Percentiles rank a stretch among this genome's conserved stretches.
These are phyloP conservation scores for Protoeuglena noctilucae DNA, from an alignment of 139 green algal genomes.

Conservation along the genomic window DNA sequence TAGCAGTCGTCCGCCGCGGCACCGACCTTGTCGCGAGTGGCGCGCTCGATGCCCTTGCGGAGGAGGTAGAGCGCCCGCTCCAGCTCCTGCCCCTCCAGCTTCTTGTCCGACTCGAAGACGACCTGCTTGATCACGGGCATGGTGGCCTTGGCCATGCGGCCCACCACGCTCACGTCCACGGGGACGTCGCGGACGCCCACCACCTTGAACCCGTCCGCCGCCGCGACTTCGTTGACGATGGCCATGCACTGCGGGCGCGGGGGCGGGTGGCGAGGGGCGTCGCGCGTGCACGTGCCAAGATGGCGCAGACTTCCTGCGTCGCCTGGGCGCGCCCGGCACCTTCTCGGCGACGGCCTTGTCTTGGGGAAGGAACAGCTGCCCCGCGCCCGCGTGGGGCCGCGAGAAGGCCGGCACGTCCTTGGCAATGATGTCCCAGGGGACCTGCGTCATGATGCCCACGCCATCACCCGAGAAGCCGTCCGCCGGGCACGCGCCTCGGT, in stretches of 20 bases:
- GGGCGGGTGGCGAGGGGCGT: too few relatives aligned
- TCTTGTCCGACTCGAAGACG: conserved; percentile 20
- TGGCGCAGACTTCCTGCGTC: too few relatives aligned
- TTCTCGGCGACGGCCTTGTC: too few relatives aligned
- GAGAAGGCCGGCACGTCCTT: conserved; percentile 38
- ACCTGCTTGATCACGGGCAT: conserved; percentile 84
- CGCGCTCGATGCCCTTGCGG: conserved; percentile 72
- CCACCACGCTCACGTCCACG: conserved; percentile 66
- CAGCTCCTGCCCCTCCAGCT: conserved; percentile 55
- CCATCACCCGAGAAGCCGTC: conserved; percentile 94
- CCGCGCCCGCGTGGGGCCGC: too few relatives aligned
- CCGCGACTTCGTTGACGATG: conserved; percentile 65
- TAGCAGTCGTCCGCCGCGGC: conserved; percentile 54
- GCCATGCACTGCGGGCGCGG: conserved; percentile 48
- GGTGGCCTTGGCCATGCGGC: conserved; percentile 64
- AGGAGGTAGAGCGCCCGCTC: conserved; percentile 90
- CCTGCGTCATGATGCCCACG: conserved; percentile 89
- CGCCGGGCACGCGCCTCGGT: conserved; percentile 89
- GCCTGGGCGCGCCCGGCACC: too few relatives aligned
- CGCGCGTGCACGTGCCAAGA: too few relatives aligned
- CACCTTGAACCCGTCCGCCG: conserved; percentile 64
- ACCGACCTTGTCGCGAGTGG: conserved; percentile 21
- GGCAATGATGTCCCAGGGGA: conserved; percentile 89
- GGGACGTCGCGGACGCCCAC: conserved; percentile 87
- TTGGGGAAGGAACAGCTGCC: too few relatives aligned